Evolutionary conservation across 1,139 yeast genomes (phyloP), one percentile per base, ranked within the genome.

Genomic region (Blastobotrys elegans): DNA sequence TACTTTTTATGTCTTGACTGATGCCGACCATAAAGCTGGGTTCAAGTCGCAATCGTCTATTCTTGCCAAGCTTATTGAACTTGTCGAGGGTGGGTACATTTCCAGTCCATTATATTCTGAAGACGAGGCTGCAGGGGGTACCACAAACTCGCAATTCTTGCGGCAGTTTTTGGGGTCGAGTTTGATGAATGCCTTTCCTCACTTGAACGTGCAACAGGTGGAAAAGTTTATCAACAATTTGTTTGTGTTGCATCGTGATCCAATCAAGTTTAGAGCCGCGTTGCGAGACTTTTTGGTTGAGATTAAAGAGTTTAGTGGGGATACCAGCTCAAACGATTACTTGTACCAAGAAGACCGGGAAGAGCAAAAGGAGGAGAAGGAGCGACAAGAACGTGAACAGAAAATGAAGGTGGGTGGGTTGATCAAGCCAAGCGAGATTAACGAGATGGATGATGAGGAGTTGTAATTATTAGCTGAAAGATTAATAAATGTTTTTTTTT

Each of bases 1-100:
- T 65, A 84, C 95, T 2, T 90, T 94, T 64, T 87, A 79, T 60
- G 98, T 92, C 27, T 76, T 94, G 49, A 92, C 98, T 2, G 98
- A 94, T 66, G 85, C 97, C 6, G 99, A 92, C 65, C 99, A 94
- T 67, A 92, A 92, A 69, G 87, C 97, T 20, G 98, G 97, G 1
- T 94, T 94, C 72, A 79, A 85, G 56, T 77, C 82, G 59, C 98
- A 94, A 71, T 76, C 96, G 4, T 85, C 85, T 62, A 75, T 94
- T 56, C 74, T 94, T 58, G 84, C 95, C 50, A 85, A 83, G 64
- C 74, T 92, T 69, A 80, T 94, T 55, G 88, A 87, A 55, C 72
- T 92, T 50, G 95, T 92, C 16, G 89, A 86, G 64, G 84, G 80
- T 55, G 79, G 79, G 51, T 21, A n/a, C n/a, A 86, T 92, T 51